Evolutionary conservation across 331 rosid genomes (phyloP), one percentile per base, ranked within the genome.

Genomic region (Stylosanthes scabra): DNA sequence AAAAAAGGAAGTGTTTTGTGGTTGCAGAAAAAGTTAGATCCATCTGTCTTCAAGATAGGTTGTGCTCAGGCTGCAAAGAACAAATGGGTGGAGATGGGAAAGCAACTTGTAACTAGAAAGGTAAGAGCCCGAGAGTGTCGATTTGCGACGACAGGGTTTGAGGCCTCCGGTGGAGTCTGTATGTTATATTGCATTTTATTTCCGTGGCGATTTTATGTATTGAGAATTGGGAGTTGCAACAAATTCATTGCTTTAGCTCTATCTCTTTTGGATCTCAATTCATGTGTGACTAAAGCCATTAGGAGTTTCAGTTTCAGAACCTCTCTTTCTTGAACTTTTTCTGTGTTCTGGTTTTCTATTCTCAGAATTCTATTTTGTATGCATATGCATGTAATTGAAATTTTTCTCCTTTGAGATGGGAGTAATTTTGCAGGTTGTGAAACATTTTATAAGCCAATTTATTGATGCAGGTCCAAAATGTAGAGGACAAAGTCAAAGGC

Each of bases 81-180:
- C 60, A 89, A 84, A 76, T 94, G 97, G 98, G 91, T 94, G 63
- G 90, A 86, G 2, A 82, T 94, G 83, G 98, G 97, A 11, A 89
- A 82, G 71, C 93, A 83, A 65, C 72, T 83, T 16, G 80, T 91
- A 11, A 74, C 91, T 69, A 79, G 88, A 68, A 93, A 83, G 96
- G 98, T 93, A 52, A 50, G 16, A 73, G 39, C 31, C 65, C 39
- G 39, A 6, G 6, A 34, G 39, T 34, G 39, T 34, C 4, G 55
- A 69, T 15, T 62, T 13, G 6, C 55, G 14, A 42, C 6, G 39
- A 3, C 39, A 34, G 12, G 52, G 14, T 4, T 47, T 47, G 7
- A 3, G 9, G 2, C 44, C 13, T 20, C 13, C 37, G 11, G 52
- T 13, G 59, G 70, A 27, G 11, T 13, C 9, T 39, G 12, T 28